phyloP scores from a whole-genome alignment of 108 stramenopile species.

The Nitzschia putrida region DNA sequence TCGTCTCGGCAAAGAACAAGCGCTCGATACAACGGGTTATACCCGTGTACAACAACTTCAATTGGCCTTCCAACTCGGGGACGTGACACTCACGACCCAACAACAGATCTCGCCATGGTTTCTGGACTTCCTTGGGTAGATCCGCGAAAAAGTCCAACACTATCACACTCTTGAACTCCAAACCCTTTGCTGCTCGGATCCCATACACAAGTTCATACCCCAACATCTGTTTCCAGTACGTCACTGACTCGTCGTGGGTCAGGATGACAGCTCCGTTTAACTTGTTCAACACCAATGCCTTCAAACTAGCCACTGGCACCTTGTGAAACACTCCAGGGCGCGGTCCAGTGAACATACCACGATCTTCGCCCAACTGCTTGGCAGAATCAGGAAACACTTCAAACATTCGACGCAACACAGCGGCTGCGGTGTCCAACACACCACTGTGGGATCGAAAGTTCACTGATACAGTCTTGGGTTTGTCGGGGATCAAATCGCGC shows the following conservation, averaged over 20 bases:
- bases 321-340: slow-evolving; percentile 51
- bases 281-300: slow-evolving; percentile 18
- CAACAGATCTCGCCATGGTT: slow-evolving; percentile 49
- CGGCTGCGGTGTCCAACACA: slow-evolving; percentile 48
- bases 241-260: slow-evolving; percentile 39
- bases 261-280: slow-evolving; percentile 39
- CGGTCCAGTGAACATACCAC: slow-evolving; percentile 52
- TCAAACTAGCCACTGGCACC: slow-evolving; percentile 7
- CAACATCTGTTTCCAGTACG: slow-evolving; percentile 26
- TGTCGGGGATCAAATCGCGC: slow-evolving; percentile 39
- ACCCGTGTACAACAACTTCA: slow-evolving; percentile 60
- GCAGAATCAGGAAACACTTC: slow-evolving; percentile 41
- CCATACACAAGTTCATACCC: slow-evolving; percentile 25
- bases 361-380: slow-evolving; percentile 46
- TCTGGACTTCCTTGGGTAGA: slow-evolving; percentile 43
- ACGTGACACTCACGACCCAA: slow-evolving; percentile 23
- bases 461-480: slow-evolving; percentile 47
- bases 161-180: slow-evolving; percentile 61
- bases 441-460: slow-evolving; percentile 66
- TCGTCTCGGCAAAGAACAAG: slow-evolving; percentile 58
- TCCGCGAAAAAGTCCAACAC: slow-evolving; percentile 57
- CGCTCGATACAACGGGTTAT: slow-evolving; percentile 53
- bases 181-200: slow-evolving; percentile 56
- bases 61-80: slow-evolving; percentile 50
- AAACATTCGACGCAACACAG: slow-evolving; percentile 44